These are phyloP conservation scores for Claviceps purpurea DNA, from an alignment of 2,329 filamentous ascomycete genomes.

Conservation along the genomic window DNA sequence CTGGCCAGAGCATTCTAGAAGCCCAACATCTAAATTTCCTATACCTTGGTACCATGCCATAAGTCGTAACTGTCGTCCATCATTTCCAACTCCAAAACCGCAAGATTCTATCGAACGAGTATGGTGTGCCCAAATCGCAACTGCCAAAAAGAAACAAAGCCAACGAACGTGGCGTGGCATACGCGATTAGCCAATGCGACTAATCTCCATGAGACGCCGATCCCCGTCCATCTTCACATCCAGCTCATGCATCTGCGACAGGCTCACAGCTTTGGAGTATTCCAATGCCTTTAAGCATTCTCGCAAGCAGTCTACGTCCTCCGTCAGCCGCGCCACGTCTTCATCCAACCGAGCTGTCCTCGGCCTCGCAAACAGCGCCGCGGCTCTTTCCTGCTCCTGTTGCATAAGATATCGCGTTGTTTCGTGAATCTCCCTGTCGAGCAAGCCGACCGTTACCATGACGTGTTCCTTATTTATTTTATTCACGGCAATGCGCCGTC, in stretches of 20 bases:
- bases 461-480: neutral
- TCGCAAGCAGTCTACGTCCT: slow-evolving; percentile 1
- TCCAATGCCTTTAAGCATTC: neutral
- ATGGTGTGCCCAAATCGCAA: no score
- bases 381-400: slow-evolving; percentile 1
- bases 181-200: neutral
- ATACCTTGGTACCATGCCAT: no score
- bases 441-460: slow-evolving; percentile 1
- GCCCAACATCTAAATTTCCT: no score
- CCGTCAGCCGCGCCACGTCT: neutral
- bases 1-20: no score
- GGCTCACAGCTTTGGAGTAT: neutral
- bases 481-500: neutral
- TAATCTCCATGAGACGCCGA: neutral
- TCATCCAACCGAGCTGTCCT: slow-evolving; percentile 1
- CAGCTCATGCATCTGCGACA: slow-evolving; percentile 1
- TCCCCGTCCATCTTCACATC: neutral
- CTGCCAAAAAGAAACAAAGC: neutral
- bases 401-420: slow-evolving; percentile 2
- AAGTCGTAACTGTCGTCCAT: neutral
- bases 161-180: neutral
- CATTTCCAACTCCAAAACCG: neutral
- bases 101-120: no score
- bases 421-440: slow-evolving; percentile 3
- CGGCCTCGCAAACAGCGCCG: slow-evolving; percentile 1